A percentile compares a stretch with the other conserved stretches of the same genome.
These are phyloP conservation scores for Aspergillus aculeatinus DNA, from an alignment of 2,329 filamentous ascomycete genomes.

Conservation along the genomic window DNA sequence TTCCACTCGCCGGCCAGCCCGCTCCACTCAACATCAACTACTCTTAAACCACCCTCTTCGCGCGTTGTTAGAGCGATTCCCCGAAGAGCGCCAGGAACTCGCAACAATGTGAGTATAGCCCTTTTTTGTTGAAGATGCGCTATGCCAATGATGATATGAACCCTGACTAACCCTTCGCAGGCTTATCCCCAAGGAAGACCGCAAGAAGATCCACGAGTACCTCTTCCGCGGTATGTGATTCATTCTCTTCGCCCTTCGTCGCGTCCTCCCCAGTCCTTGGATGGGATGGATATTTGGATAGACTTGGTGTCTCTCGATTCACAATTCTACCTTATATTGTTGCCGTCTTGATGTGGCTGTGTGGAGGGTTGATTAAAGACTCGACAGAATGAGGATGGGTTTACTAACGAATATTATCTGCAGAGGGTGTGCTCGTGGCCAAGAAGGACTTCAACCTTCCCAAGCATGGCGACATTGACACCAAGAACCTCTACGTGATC, in stretches of 20 bases:
- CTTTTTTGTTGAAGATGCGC: neutral
- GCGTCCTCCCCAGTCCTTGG: neutral
- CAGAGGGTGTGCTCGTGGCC: constrained; percentile 84
- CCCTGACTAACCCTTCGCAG: constrained; percentile 45
- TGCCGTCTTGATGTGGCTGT: neutral
- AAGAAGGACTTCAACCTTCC: constrained; percentile 99
- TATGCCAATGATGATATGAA: neutral
- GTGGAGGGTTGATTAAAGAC: neutral
- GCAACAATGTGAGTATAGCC: constrained; percentile 49
- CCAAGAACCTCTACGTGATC: constrained; percentile 98
- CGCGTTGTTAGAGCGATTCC: constrained; percentile 54
- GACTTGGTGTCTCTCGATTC: neutral
- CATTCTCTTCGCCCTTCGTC: constrained; percentile 19
- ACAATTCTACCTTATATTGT: neutral
- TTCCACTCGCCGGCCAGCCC: constrained; percentile 23
- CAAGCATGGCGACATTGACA: constrained; percentile 98
- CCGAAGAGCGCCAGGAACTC: constrained; percentile 54
- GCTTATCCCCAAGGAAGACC: constrained; percentile 99
- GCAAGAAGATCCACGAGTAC: constrained; percentile 99
- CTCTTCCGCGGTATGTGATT: constrained; percentile 78
- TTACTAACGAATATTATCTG: constrained; percentile 19
- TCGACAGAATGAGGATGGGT: neutral
- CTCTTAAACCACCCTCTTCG: constrained; percentile 39
- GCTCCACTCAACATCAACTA: constrained; percentile 34
- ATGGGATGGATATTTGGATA: neutral